phyloP scores from a whole-genome alignment of 2,329 filamentous ascomycete species.

The Alternaria sp. region DNA sequence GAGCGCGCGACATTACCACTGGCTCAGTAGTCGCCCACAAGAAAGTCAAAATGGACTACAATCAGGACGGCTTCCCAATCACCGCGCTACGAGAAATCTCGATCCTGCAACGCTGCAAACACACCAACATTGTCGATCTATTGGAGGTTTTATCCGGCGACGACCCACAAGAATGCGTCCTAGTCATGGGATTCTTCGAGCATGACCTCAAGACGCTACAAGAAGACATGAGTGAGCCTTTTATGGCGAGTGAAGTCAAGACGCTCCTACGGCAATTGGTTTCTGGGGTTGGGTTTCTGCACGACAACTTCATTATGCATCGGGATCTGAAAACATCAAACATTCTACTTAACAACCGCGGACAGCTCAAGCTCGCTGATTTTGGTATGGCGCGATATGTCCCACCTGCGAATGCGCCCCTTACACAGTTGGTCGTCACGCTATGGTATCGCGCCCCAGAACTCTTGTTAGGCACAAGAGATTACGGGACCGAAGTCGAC shows the following conservation, averaged over 20 bases:
- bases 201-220: constrained; percentile 95
- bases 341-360: constrained; percentile 92
- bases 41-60: constrained; percentile 84
- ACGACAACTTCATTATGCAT: constrained; percentile 83
- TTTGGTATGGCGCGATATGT: constrained; percentile 97
- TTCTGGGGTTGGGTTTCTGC: constrained; percentile 83
- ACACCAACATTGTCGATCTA: constrained; percentile 83
- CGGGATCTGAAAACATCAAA: constrained; percentile 52
- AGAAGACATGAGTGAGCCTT: constrained; percentile 93
- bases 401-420: constrained; percentile 70
- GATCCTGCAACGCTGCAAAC: constrained; percentile 80
- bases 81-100: constrained; percentile 95
- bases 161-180: constrained; percentile 73
- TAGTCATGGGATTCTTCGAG: constrained; percentile 97
- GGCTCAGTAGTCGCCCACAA: constrained; percentile 90
- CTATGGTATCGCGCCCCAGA: constrained; percentile 97
- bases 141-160: constrained; percentile 85
- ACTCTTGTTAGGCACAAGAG: constrained; percentile 80
- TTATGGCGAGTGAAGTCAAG: constrained; percentile 91
- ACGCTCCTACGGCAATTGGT: constrained; percentile 85
- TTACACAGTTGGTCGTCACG: constrained; percentile 94
- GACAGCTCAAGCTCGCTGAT: constrained; percentile 93
- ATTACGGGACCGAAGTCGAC: constrained; percentile 81
- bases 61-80: constrained; percentile 84
- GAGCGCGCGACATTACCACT: constrained; percentile 77